These are phyloP conservation scores for Lepiota venenata DNA, from an alignment of 768 basidiomycete species.

Conservation along the genomic window DNA sequence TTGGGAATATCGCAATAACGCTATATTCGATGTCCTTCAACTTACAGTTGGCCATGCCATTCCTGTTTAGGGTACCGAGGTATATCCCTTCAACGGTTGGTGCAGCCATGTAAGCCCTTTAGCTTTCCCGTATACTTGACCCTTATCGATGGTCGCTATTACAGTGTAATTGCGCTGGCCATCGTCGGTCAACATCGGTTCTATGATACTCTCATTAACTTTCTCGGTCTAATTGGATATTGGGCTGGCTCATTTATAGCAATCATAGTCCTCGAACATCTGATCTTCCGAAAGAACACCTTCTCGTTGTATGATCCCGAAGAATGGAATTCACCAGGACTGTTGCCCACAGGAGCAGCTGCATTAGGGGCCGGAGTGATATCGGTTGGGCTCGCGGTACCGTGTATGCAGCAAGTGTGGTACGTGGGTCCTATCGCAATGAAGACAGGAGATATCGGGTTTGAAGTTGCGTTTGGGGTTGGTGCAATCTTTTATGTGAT, in stretches of 20 bases:
- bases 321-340: slow-evolving; percentile 53
- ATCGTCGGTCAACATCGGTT: slow-evolving; percentile 76
- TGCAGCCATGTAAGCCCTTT: slow-evolving; percentile 57
- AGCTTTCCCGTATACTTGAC: background rate
- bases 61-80: slow-evolving; percentile 58
- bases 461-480: slow-evolving; percentile 64
- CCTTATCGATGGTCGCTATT: background rate
- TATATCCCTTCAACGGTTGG: slow-evolving; percentile 74
- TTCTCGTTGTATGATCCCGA: slow-evolving; percentile 49
- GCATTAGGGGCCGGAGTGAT: slow-evolving; percentile 52
- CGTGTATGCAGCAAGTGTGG: slow-evolving; percentile 76
- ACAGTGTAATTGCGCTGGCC: slow-evolving; percentile 66
- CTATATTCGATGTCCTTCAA: slow-evolving; percentile 80
- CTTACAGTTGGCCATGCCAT: slow-evolving; percentile 66
- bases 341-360: slow-evolving; percentile 66
- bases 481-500: slow-evolving; percentile 55
- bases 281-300: slow-evolving; percentile 56
- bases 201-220: slow-evolving; percentile 66
- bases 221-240: slow-evolving; percentile 72
- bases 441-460: slow-evolving; percentile 76
- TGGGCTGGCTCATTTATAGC: slow-evolving; percentile 61
- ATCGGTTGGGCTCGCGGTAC: slow-evolving; percentile 57
- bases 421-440: slow-evolving; percentile 71
- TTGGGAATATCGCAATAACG: slow-evolving; percentile 78
- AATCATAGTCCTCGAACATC: slow-evolving; percentile 66